Percentiles rank a stretch among this genome's conserved stretches.
These are phyloP conservation scores for Plectosphaerella cucumerina DNA, from an alignment of 2,329 filamentous ascomycete species.

Conservation along the genomic window DNA sequence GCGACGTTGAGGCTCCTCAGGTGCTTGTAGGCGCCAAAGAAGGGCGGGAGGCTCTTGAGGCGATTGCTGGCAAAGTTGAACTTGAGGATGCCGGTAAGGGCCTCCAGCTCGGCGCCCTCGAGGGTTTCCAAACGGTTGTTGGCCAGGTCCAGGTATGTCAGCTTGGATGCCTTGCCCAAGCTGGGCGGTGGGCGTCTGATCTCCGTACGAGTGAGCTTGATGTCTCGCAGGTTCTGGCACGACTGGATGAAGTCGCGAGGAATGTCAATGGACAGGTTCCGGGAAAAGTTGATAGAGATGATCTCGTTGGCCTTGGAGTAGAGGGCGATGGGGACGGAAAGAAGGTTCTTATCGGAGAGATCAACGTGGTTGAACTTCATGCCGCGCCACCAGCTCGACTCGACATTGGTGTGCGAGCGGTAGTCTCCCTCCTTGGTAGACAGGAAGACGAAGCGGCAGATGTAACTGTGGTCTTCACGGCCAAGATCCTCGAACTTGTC, in stretches of 20 bases:
- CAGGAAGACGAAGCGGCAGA: conserved; percentile 93
- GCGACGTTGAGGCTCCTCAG: conserved; percentile 86
- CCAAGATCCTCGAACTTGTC: conserved; percentile 92
- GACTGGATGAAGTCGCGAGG: conserved; percentile 95
- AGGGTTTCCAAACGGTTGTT: conserved; percentile 90
- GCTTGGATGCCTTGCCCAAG: conserved; percentile 70
- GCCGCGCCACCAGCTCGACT: conserved; percentile 73
- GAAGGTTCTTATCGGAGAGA: conserved; percentile 80
- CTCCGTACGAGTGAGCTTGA: conserved; percentile 95
- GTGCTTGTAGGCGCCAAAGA: conserved; percentile 76
- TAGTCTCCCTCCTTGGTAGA: conserved; percentile 84
- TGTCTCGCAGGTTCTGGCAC: conserved; percentile 85
- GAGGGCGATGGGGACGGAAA: conserved; percentile 90
- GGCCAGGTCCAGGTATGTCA: conserved; percentile 90
- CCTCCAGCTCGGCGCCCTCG: conserved; percentile 77
- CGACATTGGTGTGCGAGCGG: conserved; percentile 48
- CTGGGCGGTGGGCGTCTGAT: conserved; percentile 81
- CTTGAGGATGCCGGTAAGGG: conserved; percentile 73
- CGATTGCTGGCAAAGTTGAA: conserved; percentile 94
- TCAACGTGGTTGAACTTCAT: conserved; percentile 94
- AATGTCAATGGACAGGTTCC: conserved; percentile 86
- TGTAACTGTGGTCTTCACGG: conserved; percentile 93
- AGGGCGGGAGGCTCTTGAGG: conserved; percentile 70
- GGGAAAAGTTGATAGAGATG: conserved; percentile 88
- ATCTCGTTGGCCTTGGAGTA: conserved; percentile 92